A percentile compares a stretch with the other conserved stretches of the same genome.
These are phyloP conservation scores for Apiospora aurea DNA, from an alignment of 2,329 filamentous ascomycete species.

Conservation along the genomic window DNA sequence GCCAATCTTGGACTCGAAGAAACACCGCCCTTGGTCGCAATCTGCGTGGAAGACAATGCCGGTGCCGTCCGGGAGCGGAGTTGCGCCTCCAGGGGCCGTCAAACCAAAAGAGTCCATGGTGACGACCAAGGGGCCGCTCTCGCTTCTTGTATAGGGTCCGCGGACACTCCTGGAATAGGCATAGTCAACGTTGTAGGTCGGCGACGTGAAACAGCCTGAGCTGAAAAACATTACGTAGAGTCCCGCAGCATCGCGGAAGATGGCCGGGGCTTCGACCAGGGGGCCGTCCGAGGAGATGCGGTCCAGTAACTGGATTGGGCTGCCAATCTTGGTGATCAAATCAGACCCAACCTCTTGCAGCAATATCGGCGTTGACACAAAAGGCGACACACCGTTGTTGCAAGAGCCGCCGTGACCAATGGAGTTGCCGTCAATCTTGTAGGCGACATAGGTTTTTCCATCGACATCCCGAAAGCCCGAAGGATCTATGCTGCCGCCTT, in stretches of 20 bases:
- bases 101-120: slow-evolving; percentile 47
- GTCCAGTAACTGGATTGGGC: slow-evolving; percentile 55
- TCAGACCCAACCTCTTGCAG: slow-evolving; percentile 59
- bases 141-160: slow-evolving; percentile 48
- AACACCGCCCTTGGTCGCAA: slow-evolving; percentile 45
- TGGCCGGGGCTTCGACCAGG: slow-evolving; percentile 66
- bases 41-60: slow-evolving; percentile 48
- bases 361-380: slow-evolving; percentile 60
- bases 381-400: slow-evolving; percentile 50
- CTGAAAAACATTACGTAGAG: slow-evolving; percentile 69
- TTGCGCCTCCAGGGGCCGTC: slow-evolving; percentile 50
- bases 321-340: slow-evolving; percentile 60
- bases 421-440: slow-evolving; percentile 72
- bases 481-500: slow-evolving; percentile 70
- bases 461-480: slow-evolving; percentile 63
- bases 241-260: slow-evolving; percentile 54
- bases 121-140: slow-evolving; percentile 41
- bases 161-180: slow-evolving; percentile 52
- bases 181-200: slow-evolving; percentile 66
- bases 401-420: slow-evolving; percentile 53
- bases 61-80: slow-evolving; percentile 40
- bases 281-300: slow-evolving; percentile 55
- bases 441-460: slow-evolving; percentile 64
- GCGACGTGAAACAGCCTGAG: slow-evolving; percentile 63
- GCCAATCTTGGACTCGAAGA: slow-evolving; percentile 44